A percentile compares a stretch with the other conserved stretches of the same genome.
Conservation (phyloP, 345 rosid species). For the Odontarrhena argentea region DNA sequence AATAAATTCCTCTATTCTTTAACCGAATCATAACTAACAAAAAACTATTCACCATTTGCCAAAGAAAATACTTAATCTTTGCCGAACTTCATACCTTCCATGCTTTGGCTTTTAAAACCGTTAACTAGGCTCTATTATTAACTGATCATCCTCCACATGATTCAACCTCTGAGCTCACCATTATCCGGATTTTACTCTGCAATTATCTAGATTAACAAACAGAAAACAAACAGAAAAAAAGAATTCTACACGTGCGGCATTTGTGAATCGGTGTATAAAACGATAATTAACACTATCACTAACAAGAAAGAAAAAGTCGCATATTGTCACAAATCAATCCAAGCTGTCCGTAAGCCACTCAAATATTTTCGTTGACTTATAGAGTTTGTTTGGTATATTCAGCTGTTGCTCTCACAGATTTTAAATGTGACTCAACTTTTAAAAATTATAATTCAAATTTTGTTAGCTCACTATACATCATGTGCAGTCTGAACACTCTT, state of each 20-base stretch:
- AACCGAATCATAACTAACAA: too few relatives aligned
- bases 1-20: too few relatives aligned
- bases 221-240: neutral
- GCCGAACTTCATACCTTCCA: too few relatives aligned
- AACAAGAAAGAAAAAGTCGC: slow-evolving; percentile 4
- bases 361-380: slow-evolving; percentile 16
- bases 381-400: slow-evolving; percentile 18
- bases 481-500: neutral
- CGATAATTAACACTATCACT: slow-evolving; percentile 1
- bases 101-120: too few relatives aligned
- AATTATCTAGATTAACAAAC: slow-evolving; percentile 7
- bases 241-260: slow-evolving; percentile 27
- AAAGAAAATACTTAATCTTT: too few relatives aligned
- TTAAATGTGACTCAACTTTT: neutral
- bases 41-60: too few relatives aligned
- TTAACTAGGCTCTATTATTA: too few relatives aligned
- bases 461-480: neutral
- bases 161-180: too few relatives aligned
- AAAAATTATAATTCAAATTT: neutral
- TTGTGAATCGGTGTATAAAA: neutral
- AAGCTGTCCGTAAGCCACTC: slow-evolving; percentile 7
- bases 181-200: too few relatives aligned
- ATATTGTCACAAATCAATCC: slow-evolving; percentile 26
- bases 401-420: slow-evolving; percentile 9
- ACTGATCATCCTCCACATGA: too few relatives aligned